Base-by-base conservation (phyloP, 2,329 filamentous ascomycete genomes). In the Beauveria brongniartii region DNA sequence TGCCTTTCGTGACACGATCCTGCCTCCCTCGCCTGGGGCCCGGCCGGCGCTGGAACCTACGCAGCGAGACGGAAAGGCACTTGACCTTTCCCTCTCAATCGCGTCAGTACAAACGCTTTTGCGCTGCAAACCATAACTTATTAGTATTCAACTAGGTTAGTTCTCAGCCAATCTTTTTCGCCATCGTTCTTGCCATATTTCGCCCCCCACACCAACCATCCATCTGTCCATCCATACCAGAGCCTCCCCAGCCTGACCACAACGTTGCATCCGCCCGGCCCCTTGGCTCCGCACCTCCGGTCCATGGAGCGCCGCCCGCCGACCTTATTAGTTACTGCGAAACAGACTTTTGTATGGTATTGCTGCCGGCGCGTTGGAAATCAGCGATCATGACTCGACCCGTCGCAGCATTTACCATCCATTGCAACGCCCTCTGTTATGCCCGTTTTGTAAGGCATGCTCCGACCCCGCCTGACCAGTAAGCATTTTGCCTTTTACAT, bases 201-300 rank as follows among this genome's bases (percentile, higher is more conserved):
- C 5, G 43, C 55, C 43, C 5, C 44, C 55, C 44, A 22, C 18
- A n/a, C 53, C 48, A 28, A 12, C 48, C 43, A 22, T 46, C 48
- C 48, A 22, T 52, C 54, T 26, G n/a, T 51, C 55, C 55, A 26
- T 58, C 56, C 56, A 59, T 57, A 2, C 46, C 44, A 41, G 37
- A 44, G 41, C 48, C 46, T 59, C 56, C 56, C 56, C 56, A 59
- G 56, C 56, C 48, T 53, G 47, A 43, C 56, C 46, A 63, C 59
- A 63, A 65, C 64, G 64, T 65, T 65, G 63, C 64, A 63, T 65
- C 64, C 57, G 44, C 47, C 48, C 54, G 18, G 43, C 28, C 24
- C 52, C 16, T 41, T 47, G 24, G 37, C 55, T 44, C 56, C 40
- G 34, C 28, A 30, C 28, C 28, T 30, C 28, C 28, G 26, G 12